Percentiles rank a stretch among this genome's conserved stretches.
Evolutionary conservation across 2,329 filamentous ascomycete genomes (phyloP).

Genomic region (Fusarium sp.): DNA sequence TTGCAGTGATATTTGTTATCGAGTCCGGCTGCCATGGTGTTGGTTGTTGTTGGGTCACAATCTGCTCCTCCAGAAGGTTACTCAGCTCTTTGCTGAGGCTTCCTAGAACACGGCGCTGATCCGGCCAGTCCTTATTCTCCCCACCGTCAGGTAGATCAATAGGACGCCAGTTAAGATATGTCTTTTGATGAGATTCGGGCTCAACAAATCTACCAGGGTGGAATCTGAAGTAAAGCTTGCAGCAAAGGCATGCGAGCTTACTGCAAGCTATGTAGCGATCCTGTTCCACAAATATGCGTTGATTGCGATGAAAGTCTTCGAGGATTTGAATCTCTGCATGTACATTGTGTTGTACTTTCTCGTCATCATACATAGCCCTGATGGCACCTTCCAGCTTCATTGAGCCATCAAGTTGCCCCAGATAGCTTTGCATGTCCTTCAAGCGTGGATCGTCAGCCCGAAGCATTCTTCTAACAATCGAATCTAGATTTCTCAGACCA

Average conservation of each 20-base stretch:
- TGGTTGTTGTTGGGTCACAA: neutral
- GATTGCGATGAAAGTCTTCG: slow-evolving; percentile 55
- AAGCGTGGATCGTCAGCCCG: slow-evolving; percentile 9
- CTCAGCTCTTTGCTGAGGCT: slow-evolving; percentile 24
- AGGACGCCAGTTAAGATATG: slow-evolving; percentile 56
- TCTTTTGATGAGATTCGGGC: slow-evolving; percentile 53
- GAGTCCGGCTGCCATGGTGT: slow-evolving; percentile 24
- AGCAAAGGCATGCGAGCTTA: slow-evolving; percentile 64
- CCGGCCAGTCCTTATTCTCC: slow-evolving; percentile 3
- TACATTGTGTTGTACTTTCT: slow-evolving; percentile 41
- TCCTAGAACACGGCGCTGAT: slow-evolving; percentile 16
- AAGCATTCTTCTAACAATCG: slow-evolving; percentile 50
- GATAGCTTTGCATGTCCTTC: neutral
- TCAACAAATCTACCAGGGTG: slow-evolving; percentile 51
- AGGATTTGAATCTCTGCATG: slow-evolving; percentile 48
- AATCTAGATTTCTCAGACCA: slow-evolving; percentile 43
- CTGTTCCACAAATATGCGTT: slow-evolving; percentile 50
- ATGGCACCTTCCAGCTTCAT: slow-evolving; percentile 9
- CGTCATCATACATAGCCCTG: slow-evolving; percentile 10
- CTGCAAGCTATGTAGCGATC: slow-evolving; percentile 63
- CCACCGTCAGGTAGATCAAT: slow-evolving; percentile 14
- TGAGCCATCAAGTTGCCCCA: slow-evolving; percentile 2
- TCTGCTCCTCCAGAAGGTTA: slow-evolving; percentile 4
- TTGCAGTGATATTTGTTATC: slow-evolving; percentile 23
- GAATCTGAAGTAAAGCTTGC: slow-evolving; percentile 56